These are phyloP conservation scores for Somion occarium DNA, from an alignment of 1,284 basidiomycete species.

Conservation along the genomic window DNA sequence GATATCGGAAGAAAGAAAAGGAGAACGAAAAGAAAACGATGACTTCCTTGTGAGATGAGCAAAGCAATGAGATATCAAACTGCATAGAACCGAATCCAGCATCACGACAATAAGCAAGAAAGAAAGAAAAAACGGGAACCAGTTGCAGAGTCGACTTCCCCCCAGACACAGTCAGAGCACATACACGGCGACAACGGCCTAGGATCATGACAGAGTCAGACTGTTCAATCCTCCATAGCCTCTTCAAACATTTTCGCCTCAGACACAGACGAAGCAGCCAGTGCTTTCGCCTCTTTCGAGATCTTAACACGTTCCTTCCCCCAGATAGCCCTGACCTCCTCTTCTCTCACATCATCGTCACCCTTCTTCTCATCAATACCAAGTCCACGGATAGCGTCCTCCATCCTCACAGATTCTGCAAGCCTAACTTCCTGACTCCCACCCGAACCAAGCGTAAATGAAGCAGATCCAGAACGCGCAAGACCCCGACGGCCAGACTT, in stretches of 20 bases:
- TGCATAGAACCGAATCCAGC: too few relatives aligned
- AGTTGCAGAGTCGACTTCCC: too few relatives aligned
- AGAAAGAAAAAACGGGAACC: too few relatives aligned
- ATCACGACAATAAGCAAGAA: too few relatives aligned
- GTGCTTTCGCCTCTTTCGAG: slow-evolving; percentile 46
- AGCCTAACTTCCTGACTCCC: slow-evolving; percentile 47
- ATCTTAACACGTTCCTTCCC: slow-evolving; percentile 54
- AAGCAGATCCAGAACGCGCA: slow-evolving; percentile 42
- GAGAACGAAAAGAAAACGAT: slow-evolving; percentile 1
- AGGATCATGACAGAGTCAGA: too few relatives aligned
- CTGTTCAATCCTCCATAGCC: slow-evolving; percentile 47
- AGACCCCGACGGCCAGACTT: slow-evolving; percentile 42
- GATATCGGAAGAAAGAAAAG: background rate
- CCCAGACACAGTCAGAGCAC: too few relatives aligned
- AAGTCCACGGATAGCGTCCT: slow-evolving; percentile 62
- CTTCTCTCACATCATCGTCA: slow-evolving; percentile 47
- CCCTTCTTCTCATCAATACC: slow-evolving; percentile 39
- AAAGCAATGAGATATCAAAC: too few relatives aligned
- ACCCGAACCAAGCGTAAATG: slow-evolving; percentile 41
- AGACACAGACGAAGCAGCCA: slow-evolving; percentile 19
- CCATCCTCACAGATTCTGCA: slow-evolving; percentile 50
- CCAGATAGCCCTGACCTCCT: slow-evolving; percentile 69
- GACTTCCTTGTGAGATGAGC: too few relatives aligned
- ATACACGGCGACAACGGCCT: too few relatives aligned
- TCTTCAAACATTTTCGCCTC: slow-evolving; percentile 38